Evolutionary conservation across 2,329 filamentous ascomycete genomes (phyloP).

Genomic region (Botrytis paeoniae): DNA sequence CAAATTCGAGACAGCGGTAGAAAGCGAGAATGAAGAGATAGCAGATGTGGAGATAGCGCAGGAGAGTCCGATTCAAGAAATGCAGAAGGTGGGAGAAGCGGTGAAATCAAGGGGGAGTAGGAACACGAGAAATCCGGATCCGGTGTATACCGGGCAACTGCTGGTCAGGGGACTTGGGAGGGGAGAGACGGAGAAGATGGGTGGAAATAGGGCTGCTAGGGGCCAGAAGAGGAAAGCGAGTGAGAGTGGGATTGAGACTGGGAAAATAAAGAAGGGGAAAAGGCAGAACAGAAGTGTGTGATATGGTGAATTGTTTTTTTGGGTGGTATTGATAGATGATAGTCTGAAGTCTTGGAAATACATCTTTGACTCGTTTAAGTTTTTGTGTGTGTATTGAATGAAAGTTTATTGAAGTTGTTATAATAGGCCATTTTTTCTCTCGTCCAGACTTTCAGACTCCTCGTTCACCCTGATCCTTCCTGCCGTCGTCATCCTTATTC

Average conservation of each 20-base stretch:
- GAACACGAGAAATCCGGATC: slow-evolving; percentile 10
- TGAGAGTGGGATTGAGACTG: too few species aligned
- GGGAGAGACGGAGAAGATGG: background rate
- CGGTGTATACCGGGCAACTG: background rate
- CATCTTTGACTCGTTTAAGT: too few species aligned
- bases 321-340: background rate
- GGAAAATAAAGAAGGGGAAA: background rate
- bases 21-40: background rate
- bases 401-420: too few species aligned
- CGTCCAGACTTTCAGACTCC: too few species aligned
- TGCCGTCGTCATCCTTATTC: too few species aligned
- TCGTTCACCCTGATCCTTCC: too few species aligned
- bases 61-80: background rate
- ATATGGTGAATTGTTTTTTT: background rate
- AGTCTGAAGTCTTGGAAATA: background rate
- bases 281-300: background rate
- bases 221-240: background rate
- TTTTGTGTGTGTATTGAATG: too few species aligned
- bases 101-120: background rate
- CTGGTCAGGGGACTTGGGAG: background rate
- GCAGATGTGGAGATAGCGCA: background rate
- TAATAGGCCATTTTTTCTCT: too few species aligned
- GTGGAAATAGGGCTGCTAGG: background rate
- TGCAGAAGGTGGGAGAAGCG: background rate
- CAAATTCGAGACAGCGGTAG: background rate